These are phyloP conservation scores for Xerophyta viscosa DNA, from an alignment of 106 monocot species.

Conservation along the genomic window DNA sequence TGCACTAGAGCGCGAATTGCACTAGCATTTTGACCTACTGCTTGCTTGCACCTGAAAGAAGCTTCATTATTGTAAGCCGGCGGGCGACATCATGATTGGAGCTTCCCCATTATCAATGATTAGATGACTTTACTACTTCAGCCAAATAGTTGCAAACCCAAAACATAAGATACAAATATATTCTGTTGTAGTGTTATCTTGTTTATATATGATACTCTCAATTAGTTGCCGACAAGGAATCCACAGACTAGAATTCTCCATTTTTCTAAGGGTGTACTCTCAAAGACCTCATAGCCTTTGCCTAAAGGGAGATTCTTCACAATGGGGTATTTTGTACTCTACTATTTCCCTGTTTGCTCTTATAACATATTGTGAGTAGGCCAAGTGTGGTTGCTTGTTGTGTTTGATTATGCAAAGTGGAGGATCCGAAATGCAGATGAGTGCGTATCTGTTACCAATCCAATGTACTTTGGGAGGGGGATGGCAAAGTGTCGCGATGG, in stretches of 20 bases:
- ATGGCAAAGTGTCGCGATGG: no score
- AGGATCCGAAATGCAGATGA: no score
- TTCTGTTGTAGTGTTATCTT: not conserved
- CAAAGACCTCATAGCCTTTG: constrained; percentile 14
- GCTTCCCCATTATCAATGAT: not conserved
- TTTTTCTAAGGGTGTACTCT: not conserved
- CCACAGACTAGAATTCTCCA: constrained; percentile 6
- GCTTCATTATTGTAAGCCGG: not conserved
- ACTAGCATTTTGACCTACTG: no score
- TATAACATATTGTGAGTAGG: no score
- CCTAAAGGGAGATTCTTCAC: constrained; percentile 15
- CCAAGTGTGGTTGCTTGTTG: no score
- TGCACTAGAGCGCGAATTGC: no score
- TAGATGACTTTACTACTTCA: not conserved
- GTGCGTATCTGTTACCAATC: constrained; percentile 8
- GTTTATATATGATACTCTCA: constrained; percentile 2
- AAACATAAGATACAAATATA: not conserved
- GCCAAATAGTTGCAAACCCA: constrained; percentile 2
- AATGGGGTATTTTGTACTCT: not conserved
- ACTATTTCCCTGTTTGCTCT: not conserved
- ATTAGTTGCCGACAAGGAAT: constrained; percentile 33
- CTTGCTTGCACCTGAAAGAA: no score
- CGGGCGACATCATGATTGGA: constrained; percentile 4
- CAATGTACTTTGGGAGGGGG: constrained; percentile 6
- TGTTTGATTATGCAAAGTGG: no score